Evolutionary conservation across 2,329 filamentous ascomycete species (phyloP).

Genomic region (Exutisphaerella laricina): DNA sequence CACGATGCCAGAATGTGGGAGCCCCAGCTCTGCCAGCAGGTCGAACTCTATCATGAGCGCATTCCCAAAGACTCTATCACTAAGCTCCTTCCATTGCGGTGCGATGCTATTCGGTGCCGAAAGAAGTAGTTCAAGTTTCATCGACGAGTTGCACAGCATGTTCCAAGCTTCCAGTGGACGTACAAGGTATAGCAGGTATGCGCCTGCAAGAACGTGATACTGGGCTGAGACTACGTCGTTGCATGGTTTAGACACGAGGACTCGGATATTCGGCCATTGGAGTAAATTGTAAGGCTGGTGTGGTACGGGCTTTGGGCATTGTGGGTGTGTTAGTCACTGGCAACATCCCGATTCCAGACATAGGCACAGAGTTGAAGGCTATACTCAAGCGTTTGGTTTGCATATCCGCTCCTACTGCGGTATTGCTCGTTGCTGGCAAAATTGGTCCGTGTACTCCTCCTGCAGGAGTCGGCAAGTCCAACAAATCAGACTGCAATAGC

Average conservation of each 20-base stretch:
- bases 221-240: constrained; percentile 74
- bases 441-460: constrained; percentile 19
- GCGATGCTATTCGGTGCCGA: constrained; percentile 68
- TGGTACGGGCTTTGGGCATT: constrained; percentile 81
- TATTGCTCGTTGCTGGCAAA: constrained; percentile 47
- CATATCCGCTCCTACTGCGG: constrained; percentile 35
- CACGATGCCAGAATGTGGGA: constrained; percentile 77
- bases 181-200: constrained; percentile 77
- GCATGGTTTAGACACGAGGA: constrained; percentile 69
- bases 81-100: constrained; percentile 63
- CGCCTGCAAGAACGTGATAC: constrained; percentile 73
- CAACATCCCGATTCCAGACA: constrained; percentile 61
- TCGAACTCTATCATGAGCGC: constrained; percentile 73
- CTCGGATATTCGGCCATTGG: constrained; percentile 74
- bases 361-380: constrained; percentile 36
- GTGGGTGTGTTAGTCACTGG: constrained; percentile 70
- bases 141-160: constrained; percentile 67
- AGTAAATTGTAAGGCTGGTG: constrained; percentile 71
- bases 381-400: constrained; percentile 33
- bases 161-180: constrained; percentile 80
- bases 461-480: constrained; percentile 22
- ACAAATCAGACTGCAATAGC: constrained; percentile 65
- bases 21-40: constrained; percentile 69
- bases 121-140: constrained; percentile 72
- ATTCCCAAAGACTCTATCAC: constrained; percentile 80